These are phyloP conservation scores for Chaetomium fimeti DNA, from an alignment of 495 filamentous ascomycete genomes.

Conservation along the genomic window DNA sequence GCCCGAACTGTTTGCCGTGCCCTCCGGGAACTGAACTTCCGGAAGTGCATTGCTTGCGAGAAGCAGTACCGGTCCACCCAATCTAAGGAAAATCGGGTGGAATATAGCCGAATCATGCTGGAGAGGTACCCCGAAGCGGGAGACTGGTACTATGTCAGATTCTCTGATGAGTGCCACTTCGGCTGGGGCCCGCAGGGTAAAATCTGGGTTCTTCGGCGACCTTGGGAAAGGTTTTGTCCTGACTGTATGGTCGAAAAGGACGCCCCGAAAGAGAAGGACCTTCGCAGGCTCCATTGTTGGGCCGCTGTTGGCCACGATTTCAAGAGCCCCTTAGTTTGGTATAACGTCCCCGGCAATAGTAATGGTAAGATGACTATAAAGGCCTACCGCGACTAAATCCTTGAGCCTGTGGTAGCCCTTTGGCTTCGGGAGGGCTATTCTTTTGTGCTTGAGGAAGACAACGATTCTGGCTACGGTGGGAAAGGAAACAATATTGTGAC, in stretches of 20 bases:
- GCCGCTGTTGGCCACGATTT: not conserved
- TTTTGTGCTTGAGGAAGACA: constrained; percentile 2
- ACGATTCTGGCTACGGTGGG: not conserved
- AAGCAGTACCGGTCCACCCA: not conserved
- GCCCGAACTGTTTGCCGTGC: not conserved
- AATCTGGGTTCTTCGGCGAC: not conserved
- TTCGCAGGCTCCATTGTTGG: not conserved
- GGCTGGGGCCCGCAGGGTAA: not conserved
- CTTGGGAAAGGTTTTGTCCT: not conserved
- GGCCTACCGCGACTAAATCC: not conserved
- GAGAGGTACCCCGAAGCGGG: not conserved
- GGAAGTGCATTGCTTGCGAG: not conserved
- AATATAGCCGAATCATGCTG: not conserved
- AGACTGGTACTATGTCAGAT: not conserved
- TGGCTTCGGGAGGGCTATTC: not conserved
- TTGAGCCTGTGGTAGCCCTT: not conserved
- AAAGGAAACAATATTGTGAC: not conserved
- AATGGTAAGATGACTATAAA: not conserved
- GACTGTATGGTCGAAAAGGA: not conserved
- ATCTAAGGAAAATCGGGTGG: not conserved
- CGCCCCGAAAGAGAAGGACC: not conserved
- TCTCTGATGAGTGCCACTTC: not conserved
- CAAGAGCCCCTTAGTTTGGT: not conserved
- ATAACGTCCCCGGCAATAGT: not conserved
- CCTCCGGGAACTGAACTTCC: not conserved